Percentiles rank a stretch among this genome's conserved stretches.
Conservation (phyloP, 495 filamentous ascomycete species). For the Chlorociboria aeruginascens region DNA sequence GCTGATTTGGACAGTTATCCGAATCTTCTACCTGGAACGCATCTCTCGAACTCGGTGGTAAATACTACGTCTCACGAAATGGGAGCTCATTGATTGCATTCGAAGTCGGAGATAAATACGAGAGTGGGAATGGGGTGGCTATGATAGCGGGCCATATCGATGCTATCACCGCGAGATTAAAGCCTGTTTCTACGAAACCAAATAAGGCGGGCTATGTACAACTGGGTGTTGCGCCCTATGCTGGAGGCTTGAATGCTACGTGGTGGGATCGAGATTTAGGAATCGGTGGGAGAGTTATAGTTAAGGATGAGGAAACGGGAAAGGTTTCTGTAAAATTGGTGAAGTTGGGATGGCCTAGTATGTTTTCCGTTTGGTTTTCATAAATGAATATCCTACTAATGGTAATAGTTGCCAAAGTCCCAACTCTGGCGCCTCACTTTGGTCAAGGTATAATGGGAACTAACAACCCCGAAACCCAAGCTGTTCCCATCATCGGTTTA, state of each 20-base stretch:
- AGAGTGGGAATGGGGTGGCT: constrained; percentile 71
- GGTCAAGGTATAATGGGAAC: constrained; percentile 64
- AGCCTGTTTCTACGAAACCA: constrained; percentile 76
- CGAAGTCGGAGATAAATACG: constrained; percentile 65
- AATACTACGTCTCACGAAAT: constrained; percentile 82
- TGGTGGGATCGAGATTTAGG: constrained; percentile 95
- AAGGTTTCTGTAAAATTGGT: constrained; percentile 78
- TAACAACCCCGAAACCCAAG: constrained; percentile 85
- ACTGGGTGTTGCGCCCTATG: constrained; percentile 86
- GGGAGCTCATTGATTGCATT: constrained; percentile 83
- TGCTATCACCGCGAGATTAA: constrained; percentile 75
- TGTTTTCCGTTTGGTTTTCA: constrained; percentile 6
- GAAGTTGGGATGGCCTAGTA: constrained; percentile 76
- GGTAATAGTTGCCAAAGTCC: constrained; percentile 64
- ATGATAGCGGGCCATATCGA: constrained; percentile 86
- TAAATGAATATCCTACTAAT: background rate
- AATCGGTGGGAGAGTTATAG: constrained; percentile 77
- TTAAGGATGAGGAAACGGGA: constrained; percentile 55
- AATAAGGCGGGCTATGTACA: constrained; percentile 77
- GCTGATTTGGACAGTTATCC: constrained; percentile 39
- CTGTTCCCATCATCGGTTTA: constrained; percentile 86
- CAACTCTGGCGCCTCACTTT: constrained; percentile 90
- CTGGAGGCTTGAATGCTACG: constrained; percentile 69
- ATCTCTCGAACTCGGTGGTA: constrained; percentile 67
- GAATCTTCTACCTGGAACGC: constrained; percentile 67